Evolutionary conservation across 371 early-diverging fungal species (phyloP), one percentile per base, ranked within the genome.

Genomic region (Mortierella sp.): DNA sequence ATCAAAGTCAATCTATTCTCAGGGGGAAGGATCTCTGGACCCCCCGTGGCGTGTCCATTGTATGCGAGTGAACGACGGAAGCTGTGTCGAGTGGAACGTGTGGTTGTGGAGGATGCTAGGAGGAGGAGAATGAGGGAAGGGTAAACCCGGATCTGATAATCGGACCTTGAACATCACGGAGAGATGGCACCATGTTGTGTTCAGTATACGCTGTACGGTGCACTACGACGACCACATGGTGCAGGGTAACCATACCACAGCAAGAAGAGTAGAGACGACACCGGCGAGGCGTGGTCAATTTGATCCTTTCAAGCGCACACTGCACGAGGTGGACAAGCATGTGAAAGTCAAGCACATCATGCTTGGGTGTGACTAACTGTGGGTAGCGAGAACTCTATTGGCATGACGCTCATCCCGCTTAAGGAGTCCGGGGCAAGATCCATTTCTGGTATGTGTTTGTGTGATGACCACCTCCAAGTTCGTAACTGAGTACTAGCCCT

Each of bases 401-500:
- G 34, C 22, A 22, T 16, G 57, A 43, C 19, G 22, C 39, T 49
- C 59, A 49, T 34, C 10, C 28, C 0, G 8, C 59, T 70, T 71
- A 63, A 71, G 71, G 71, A 64, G 71, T 71, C 71, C 71, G 71
- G 71, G 71, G 71, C 48, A 63, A 46, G 46, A 40, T 44, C 71
- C 45, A 71, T 44, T 57, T 59, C 47, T 28, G 71, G 71, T 60
- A 70, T 63, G 63, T n/a, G 57, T 58, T 52, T n/a, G 46, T 29
- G 19, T 24, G 31, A 39, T 27, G 10, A n/a, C n/a, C n/a, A n/a
- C n/a, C n/a, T n/a, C n/a, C 46, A 45, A 31, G 34, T 37, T 46
- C 19, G 12, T 46, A n/a, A n/a, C 21, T 19, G 27, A 25, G n/a
- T n/a, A n/a, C n/a, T n/a, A n/a, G n/a, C n/a, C n/a, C n/a, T n/a